phyloP scores from a whole-genome alignment of 2,329 filamentous ascomycete species.

The Penicillium sp. region DNA sequence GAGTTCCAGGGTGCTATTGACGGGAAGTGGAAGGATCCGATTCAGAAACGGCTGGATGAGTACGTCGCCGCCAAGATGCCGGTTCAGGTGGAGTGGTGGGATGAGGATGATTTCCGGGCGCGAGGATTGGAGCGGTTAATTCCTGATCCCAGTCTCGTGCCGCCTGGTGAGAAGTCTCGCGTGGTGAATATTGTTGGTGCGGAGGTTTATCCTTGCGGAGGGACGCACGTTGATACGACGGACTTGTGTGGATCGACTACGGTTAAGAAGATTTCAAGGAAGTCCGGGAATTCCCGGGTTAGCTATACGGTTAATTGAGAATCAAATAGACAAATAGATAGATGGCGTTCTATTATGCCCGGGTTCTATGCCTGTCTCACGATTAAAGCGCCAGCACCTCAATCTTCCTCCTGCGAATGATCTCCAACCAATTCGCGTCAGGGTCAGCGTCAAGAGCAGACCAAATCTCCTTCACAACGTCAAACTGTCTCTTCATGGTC shows the following conservation, averaged over 20 bases:
- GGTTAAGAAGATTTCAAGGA: conserved; percentile 66
- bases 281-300: conserved; percentile 63
- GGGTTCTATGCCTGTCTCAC: not conserved
- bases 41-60: conserved; percentile 62
- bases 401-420: not conserved
- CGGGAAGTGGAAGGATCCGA: conserved; percentile 59
- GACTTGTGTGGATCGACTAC: conserved; percentile 55
- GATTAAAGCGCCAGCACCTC: not conserved
- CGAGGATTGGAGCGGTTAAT: conserved; percentile 57
- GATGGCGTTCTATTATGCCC: not conserved
- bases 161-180: conserved; percentile 58
- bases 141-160: conserved; percentile 46
- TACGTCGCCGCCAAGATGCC: conserved; percentile 57
- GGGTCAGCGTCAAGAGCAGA: no score
- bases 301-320: conserved; percentile 36
- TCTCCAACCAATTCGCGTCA: not conserved
- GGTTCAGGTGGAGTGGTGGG: conserved; percentile 67
- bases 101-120: conserved; percentile 58
- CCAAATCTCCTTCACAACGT: no score
- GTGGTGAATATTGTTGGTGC: conserved; percentile 68
- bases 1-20: conserved; percentile 69
- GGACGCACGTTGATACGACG: conserved; percentile 67
- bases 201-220: conserved; percentile 71
- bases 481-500: not conserved
- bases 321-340: not conserved